Conservation (phyloP, 2,329 filamentous ascomycete genomes). For the Venturiaceae sp. region DNA sequence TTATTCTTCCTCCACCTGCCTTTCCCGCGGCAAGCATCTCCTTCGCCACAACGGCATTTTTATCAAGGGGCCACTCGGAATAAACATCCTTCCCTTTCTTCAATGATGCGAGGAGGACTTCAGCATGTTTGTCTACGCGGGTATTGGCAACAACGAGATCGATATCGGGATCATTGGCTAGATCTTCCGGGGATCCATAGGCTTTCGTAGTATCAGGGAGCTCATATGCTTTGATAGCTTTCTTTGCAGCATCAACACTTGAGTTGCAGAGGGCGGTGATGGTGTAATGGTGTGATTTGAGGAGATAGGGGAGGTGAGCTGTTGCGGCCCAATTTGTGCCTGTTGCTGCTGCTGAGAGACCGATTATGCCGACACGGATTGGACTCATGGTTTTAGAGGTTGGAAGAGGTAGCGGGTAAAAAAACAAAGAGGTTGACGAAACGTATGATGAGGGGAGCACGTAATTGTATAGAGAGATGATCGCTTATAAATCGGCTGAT, state of each 20-base stretch:
- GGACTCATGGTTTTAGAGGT: not conserved
- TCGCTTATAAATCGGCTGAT: not conserved
- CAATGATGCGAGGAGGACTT: conserved; percentile 30
- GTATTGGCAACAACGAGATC: conserved; percentile 39
- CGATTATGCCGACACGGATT: conserved; percentile 4
- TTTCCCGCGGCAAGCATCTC: conserved; percentile 33
- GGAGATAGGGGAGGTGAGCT: conserved; percentile 29
- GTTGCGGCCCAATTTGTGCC: conserved; percentile 1
- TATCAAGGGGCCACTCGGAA: conserved; percentile 39
- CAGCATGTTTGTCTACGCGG: conserved; percentile 33
- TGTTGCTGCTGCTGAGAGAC: conserved; percentile 1
- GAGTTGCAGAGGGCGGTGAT: conserved; percentile 42
- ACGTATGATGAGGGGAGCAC: not conserved
- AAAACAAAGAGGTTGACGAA: not conserved
- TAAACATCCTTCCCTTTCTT: conserved; percentile 39
- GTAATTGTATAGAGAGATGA: not conserved
- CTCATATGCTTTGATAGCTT: conserved; percentile 30
- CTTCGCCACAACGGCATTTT: conserved; percentile 29
- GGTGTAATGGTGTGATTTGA: conserved; percentile 27
- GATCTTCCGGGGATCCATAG: conserved; percentile 31
- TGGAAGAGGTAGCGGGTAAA: not conserved
- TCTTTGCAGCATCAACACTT: conserved; percentile 29
- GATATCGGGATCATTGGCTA: conserved; percentile 35
- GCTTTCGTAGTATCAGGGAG: conserved; percentile 30
- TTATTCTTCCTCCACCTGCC: conserved; percentile 29